Evolutionary conservation across 2,329 filamentous ascomycete genomes (phyloP).

Genomic region (Exserohilum turcica): DNA sequence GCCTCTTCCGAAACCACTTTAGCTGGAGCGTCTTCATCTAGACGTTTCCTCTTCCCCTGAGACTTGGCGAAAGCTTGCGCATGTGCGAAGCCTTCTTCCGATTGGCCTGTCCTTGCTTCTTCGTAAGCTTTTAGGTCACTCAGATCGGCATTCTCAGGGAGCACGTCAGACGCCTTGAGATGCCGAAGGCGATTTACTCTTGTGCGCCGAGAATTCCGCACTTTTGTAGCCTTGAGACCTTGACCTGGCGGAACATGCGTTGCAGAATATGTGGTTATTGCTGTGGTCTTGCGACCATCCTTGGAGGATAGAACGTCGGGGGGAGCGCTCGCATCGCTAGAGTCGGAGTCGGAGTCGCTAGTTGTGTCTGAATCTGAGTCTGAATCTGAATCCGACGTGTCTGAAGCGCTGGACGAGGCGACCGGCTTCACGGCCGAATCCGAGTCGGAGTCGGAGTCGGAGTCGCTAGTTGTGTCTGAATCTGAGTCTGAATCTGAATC

Average conservation of each 20-base stretch:
- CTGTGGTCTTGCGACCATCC: slow-evolving; percentile 5
- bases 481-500: slow-evolving; percentile 19
- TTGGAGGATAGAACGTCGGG: slow-evolving; percentile 34
- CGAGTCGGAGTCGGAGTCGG: slow-evolving; percentile 11
- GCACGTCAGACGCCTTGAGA: slow-evolving; percentile 59
- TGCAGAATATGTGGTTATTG: not conserved
- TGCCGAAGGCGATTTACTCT: slow-evolving; percentile 56
- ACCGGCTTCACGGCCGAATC: slow-evolving; percentile 19
- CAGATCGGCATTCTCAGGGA: slow-evolving; percentile 58
- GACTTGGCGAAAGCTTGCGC: slow-evolving; percentile 14
- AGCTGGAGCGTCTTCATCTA: slow-evolving; percentile 26
- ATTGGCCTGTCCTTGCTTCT: slow-evolving; percentile 30
- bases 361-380: not conserved
- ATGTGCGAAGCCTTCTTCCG: not conserved
- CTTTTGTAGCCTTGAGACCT: slow-evolving; percentile 58
- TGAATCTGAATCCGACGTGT: slow-evolving; percentile 24
- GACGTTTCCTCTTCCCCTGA: slow-evolving; percentile 31
- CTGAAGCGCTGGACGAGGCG: slow-evolving; percentile 25
- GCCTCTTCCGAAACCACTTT: slow-evolving; percentile 11
- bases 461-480: slow-evolving; percentile 12
- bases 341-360: slow-evolving; percentile 47
- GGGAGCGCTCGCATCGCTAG: slow-evolving; percentile 43
- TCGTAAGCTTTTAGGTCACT: slow-evolving; percentile 57
- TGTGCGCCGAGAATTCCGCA: slow-evolving; percentile 61
- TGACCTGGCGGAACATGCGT: slow-evolving; percentile 51